Conservation (phyloP, 2,329 filamentous ascomycete genomes). For the Fusarium sp. region DNA sequence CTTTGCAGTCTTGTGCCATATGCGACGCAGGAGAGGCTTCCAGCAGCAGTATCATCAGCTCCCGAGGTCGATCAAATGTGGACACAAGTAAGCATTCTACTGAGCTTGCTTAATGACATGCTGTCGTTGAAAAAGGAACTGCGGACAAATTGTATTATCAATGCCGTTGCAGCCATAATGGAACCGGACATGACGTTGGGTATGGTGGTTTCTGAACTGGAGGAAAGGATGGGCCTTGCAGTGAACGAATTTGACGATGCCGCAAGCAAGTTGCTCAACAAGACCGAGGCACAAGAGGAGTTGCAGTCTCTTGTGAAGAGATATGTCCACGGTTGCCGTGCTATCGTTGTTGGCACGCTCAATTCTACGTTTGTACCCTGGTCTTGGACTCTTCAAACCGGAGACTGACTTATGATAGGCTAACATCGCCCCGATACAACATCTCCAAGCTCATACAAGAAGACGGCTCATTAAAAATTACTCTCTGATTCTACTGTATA, state of each 20-base stretch:
- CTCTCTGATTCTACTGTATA: conserved; percentile 40
- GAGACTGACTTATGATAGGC: conserved; percentile 37
- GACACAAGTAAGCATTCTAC: conserved; percentile 45
- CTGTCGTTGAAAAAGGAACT: conserved; percentile 54
- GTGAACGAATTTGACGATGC: conserved; percentile 46
- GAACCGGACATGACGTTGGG: conserved; percentile 41
- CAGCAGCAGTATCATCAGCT: conserved; percentile 15
- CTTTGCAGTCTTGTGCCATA: conserved; percentile 50
- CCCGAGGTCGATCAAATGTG: conserved; percentile 34
- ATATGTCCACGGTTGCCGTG: conserved; percentile 51
- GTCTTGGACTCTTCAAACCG: no score
- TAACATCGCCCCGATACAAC: conserved; percentile 53
- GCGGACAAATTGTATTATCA: conserved; percentile 47
- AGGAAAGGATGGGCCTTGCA: conserved; percentile 39
- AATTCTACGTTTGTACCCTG: conserved; percentile 51
- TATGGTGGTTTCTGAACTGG: conserved; percentile 42
- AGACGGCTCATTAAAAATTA: conserved; percentile 53
- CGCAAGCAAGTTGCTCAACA: conserved; percentile 29
- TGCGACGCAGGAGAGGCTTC: conserved; percentile 31
- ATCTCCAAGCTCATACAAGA: conserved; percentile 49
- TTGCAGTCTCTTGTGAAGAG: conserved; percentile 27
- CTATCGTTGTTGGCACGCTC: conserved; percentile 51
- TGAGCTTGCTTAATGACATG: conserved; percentile 51
- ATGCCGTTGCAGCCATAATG: conserved; percentile 49
- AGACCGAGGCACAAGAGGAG: conserved; percentile 20